Base-by-base conservation (phyloP, 352 stramenopile genomes). In the Phytophthora megakarya region DNA sequence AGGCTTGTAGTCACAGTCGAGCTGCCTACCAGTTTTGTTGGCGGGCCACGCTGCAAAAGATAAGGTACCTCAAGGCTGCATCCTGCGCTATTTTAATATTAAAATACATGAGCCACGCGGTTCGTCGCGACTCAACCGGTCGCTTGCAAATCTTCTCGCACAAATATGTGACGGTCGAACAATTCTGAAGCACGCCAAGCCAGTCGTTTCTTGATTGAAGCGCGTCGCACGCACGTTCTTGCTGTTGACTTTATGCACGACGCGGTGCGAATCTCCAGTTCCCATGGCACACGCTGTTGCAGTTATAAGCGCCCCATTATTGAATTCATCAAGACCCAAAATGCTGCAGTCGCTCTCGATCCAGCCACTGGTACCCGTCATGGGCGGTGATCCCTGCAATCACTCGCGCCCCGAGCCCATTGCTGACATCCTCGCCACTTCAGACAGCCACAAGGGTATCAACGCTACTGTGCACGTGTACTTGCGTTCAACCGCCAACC, bases 341-440 rank as follows among this genome's bases (percentile, higher is more conserved):
- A 77, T 77, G 70, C 47, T 77, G 45, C 70, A 65, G 51, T 77
- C 70, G 28, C 70, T 77, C 39, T 72, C 65, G 33, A 73, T 77
- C 48, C 61, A 62, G 23, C 70, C 70, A 7, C 51, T 68, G 15
- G 45, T 56, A 5, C 65, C 70, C 42, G 55, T 74, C 44, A 42
- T 69, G 44, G 60, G 60, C 46, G 60, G 56, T n/a, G 55, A 63
- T 26, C 45, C 51, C 8, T 47, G 49, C 45, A 70, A 39, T 42
- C 70, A 61, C 46, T 65, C 51, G 37, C 65, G 46, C 18, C 38
- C 50, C 18, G 66, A 77, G 22, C 70, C 70, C n/a, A 60, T 63
- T 21, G 60, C 61, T 43, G 60, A 74, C 39, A 25, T 77, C 23
- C 9, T 54, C 16, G 60, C 65, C 30, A 30, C 61, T 5, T 32